Base-by-base conservation (phyloP, 208 protist genomes). In the Jaenimonas drosophilae region DNA sequence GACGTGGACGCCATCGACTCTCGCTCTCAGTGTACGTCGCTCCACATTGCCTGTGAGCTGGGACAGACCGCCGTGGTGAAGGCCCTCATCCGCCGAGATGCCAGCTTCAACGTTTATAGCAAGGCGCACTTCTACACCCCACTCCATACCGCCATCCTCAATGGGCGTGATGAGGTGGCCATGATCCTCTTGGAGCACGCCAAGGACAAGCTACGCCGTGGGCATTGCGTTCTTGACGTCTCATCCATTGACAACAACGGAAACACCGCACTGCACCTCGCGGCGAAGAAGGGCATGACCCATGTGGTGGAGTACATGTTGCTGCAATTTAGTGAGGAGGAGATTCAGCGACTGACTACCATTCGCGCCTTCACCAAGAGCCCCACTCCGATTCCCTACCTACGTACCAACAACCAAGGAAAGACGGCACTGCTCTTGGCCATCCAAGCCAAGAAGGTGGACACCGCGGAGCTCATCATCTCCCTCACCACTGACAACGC, bases 21-120 rank as follows among this genome's bases (percentile, higher is more conserved):
- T 20, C 69, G 75, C 7, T 70, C 81, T 0, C 66, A 81, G 14
- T 71, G 66, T 49, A 82, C 64, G 0, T 64, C 81, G n/a, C 62
- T 91, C 30, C 81, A 91, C 41, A 63, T 91, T n/a, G 81, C 81
- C 29, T 86, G 76, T 37, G 76, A 91, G 49, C 57, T 64, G 11
- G 76, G 76, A 12, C 70, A 79, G 32, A 36, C 77, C 16, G 43
- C 49, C 17, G 69, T 91, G 2, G 59, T 76, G 7, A 62, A 61
- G 2, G 44, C 48, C 0, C 68, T 91, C 14, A 65, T 91, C 31
- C 45, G 49, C 16, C 64, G 65, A 55, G 60, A 67, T n/a, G 81
- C 81, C 19, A 68, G 68, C 14, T 54, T 91, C 7, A 79, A 71
- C 60, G 41, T 69, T 23, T 31, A 65, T 7, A 78, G 64, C 27